phyloP scores from a whole-genome alignment of 108 stramenopile species.

The Asterionellopsis glacialis region DNA sequence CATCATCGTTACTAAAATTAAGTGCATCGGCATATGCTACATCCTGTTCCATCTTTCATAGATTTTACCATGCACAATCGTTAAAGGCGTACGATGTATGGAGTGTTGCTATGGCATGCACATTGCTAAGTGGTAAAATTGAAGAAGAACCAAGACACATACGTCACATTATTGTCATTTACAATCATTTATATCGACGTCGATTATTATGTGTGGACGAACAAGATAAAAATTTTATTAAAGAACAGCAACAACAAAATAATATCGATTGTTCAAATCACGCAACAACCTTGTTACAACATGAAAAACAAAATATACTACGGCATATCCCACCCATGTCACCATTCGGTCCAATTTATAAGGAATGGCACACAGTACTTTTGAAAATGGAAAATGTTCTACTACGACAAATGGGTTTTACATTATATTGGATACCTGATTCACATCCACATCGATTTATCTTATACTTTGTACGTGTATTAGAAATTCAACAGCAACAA shows the following conservation, averaged over 20 bases:
- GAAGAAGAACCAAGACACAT: constrained; percentile 56
- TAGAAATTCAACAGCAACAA: constrained; percentile 6
- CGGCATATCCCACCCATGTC: constrained; percentile 36
- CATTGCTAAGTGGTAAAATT: constrained; percentile 58
- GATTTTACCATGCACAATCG: constrained; percentile 58
- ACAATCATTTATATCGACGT: constrained; percentile 57
- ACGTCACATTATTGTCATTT: constrained; percentile 47
- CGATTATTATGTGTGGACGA: constrained; percentile 30
- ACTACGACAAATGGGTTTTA: constrained; percentile 70
- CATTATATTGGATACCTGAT: constrained; percentile 80
- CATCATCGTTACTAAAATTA: constrained; percentile 23
- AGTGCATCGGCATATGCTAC: constrained; percentile 35
- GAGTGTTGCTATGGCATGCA: constrained; percentile 65
- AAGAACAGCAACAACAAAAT: not conserved
- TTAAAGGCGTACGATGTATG: constrained; percentile 52
- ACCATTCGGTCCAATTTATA: constrained; percentile 49
- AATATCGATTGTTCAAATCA: not conserved
- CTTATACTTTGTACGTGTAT: constrained; percentile 35
- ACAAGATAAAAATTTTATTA: constrained; percentile 1
- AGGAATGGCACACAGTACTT: constrained; percentile 55
- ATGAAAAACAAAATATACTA: constrained; percentile 39
- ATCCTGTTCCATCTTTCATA: constrained; percentile 64
- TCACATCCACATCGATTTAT: constrained; percentile 76
- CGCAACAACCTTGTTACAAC: constrained; percentile 11
- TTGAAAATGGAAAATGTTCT: constrained; percentile 47